Evolutionary conservation across 495 filamentous ascomycete genomes (phyloP).

Genomic region (Hypoxylon rickii): DNA sequence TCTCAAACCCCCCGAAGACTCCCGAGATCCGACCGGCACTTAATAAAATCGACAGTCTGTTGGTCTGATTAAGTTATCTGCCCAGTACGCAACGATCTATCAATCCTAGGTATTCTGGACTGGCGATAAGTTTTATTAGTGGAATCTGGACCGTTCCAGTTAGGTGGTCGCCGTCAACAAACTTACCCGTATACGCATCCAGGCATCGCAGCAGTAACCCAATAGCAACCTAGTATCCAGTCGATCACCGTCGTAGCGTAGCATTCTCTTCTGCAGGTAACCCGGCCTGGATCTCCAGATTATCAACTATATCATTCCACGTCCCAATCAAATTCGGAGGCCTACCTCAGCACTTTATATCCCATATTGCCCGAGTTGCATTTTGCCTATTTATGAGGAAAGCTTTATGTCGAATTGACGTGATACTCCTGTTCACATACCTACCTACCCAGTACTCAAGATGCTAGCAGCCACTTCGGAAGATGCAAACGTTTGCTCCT

Average conservation of each 20-base stretch:
- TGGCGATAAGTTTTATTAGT: conserved; percentile 11
- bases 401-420: conserved; percentile 16
- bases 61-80: conserved; percentile 23
- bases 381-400: conserved; percentile 32
- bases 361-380: conserved; percentile 29
- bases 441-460: no score
- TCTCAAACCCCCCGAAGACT: conserved; percentile 7
- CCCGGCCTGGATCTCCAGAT: conserved; percentile 14
- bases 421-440: conserved; percentile 1
- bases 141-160: conserved; percentile 19
- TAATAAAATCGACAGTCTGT: conserved; percentile 7
- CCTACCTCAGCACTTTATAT: conserved; percentile 23
- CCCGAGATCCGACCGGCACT: conserved; percentile 1
- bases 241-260: conserved; percentile 20
- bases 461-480: neutral
- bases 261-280: conserved; percentile 10
- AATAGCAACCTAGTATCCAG: conserved; percentile 14
- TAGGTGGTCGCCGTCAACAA: conserved; percentile 16
- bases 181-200: conserved; percentile 9
- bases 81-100: no score
- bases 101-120: no score
- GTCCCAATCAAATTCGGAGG: conserved; percentile 23
- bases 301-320: conserved; percentile 11
- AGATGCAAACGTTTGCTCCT: conserved; percentile 5
- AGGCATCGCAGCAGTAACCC: conserved; percentile 8